Conservation (phyloP, 208 protist genomes). For the Acanthamoeba sp. region DNA sequence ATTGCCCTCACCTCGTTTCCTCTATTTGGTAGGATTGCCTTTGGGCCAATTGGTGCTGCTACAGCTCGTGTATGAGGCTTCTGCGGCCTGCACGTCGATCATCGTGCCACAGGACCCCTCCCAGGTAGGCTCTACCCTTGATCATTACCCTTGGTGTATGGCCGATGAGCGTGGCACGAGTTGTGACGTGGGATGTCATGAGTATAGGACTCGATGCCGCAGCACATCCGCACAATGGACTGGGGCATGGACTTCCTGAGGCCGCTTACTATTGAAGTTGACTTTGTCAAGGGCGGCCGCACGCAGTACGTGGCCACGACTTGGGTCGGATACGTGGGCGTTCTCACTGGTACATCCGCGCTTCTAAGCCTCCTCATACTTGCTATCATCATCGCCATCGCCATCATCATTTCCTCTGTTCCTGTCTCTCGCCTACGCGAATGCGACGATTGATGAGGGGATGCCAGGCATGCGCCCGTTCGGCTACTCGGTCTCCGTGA, state of each 20-base stretch:
- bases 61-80: constrained; percentile 76
- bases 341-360: constrained; percentile 78
- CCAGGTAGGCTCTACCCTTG: background rate
- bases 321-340: constrained; percentile 77
- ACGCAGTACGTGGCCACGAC: constrained; percentile 73
- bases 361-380: background rate
- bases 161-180: too few species aligned
- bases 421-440: too few species aligned
- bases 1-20: background rate
- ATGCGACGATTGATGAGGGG: background rate
- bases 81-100: constrained; percentile 74
- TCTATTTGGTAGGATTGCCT: constrained; percentile 44
- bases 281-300: constrained; percentile 45
- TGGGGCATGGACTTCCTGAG: constrained; percentile 76
- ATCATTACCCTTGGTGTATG: too few species aligned
- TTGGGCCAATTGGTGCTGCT: constrained; percentile 74
- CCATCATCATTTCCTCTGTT: too few species aligned
- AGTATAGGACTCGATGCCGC: background rate
- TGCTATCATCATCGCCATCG: background rate
- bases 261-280: constrained; percentile 75
- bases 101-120: constrained; percentile 23
- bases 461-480: background rate
- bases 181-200: too few species aligned
- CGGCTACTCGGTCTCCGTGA: constrained; percentile 71
- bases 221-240: constrained; percentile 78